A percentile compares a stretch with the other conserved stretches of the same genome.
These are phyloP conservation scores for Talaromyces islandicus DNA, from an alignment of 2,329 filamentous ascomycete species.

Conservation along the genomic window DNA sequence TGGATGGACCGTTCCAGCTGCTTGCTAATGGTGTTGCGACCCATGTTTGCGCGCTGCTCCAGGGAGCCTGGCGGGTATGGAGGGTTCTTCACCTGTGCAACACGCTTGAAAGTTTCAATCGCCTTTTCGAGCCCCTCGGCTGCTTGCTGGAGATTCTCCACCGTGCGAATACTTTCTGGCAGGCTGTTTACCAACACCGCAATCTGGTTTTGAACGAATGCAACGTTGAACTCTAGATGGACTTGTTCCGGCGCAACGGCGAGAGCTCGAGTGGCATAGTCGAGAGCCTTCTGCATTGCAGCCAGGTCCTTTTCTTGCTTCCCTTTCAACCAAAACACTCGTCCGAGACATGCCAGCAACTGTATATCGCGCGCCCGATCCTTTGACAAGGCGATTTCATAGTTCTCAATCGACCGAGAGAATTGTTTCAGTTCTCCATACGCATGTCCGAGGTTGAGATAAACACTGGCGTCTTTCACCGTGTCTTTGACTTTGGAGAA, in stretches of 20 bases:
- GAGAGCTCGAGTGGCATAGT: slow-evolving; percentile 63
- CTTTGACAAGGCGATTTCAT: slow-evolving; percentile 76
- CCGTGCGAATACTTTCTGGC: slow-evolving; percentile 67
- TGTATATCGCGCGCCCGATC: slow-evolving; percentile 72
- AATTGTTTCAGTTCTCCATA: slow-evolving; percentile 88
- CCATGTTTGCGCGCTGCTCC: slow-evolving; percentile 96
- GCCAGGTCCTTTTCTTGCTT: slow-evolving; percentile 59
- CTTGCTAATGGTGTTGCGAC: slow-evolving; percentile 85
- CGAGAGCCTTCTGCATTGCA: slow-evolving; percentile 59
- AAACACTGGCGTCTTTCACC: slow-evolving; percentile 79
- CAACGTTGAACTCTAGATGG: slow-evolving; percentile 95
- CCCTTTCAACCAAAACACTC: slow-evolving; percentile 78
- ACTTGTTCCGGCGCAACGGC: slow-evolving; percentile 73
- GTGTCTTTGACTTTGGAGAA: slow-evolving; percentile 89
- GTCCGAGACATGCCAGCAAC: slow-evolving; percentile 78
- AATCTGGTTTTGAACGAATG: slow-evolving; percentile 93
- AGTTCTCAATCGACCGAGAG: slow-evolving; percentile 85
- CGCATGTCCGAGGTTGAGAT: slow-evolving; percentile 88
- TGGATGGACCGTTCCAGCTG: slow-evolving; percentile 82
- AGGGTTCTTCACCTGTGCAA: slow-evolving; percentile 58
- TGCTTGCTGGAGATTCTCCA: slow-evolving; percentile 75
- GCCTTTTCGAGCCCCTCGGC: slow-evolving; percentile 76
- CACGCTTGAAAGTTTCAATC: slow-evolving; percentile 61
- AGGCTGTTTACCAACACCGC: slow-evolving; percentile 73
- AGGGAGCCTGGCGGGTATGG: slow-evolving; percentile 88